phyloP scores from a whole-genome alignment of 345 rosid genomes.

The Syzygium aromaticum region DNA sequence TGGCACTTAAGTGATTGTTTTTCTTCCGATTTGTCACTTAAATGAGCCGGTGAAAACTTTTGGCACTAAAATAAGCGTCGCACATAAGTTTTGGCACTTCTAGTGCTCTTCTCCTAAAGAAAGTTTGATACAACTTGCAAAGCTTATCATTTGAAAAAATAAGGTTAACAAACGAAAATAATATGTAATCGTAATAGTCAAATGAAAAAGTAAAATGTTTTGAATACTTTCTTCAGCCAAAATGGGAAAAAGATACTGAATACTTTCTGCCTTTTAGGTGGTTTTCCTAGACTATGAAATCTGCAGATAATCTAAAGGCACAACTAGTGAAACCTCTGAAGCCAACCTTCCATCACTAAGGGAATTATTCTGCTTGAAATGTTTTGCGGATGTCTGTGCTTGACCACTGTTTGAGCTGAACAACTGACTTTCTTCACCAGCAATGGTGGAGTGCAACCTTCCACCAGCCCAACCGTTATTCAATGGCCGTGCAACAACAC shows the following conservation, averaged over 20 bases:
- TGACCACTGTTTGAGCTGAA: conserved; percentile 47
- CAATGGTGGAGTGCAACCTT: conserved; percentile 70
- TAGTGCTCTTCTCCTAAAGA: too few species aligned
- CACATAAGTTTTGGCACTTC: too few species aligned
- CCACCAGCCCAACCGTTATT: conserved; percentile 97
- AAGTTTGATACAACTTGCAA: neutral
- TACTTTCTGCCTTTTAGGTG: neutral
- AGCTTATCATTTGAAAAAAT: neutral
- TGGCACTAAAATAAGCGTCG: too few species aligned
- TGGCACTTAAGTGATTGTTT: too few species aligned
- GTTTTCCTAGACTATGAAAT: neutral
- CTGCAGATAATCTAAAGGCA: neutral
- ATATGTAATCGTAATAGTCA: neutral
- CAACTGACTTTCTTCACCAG: conserved; percentile 67
- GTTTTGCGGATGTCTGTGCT: neutral
- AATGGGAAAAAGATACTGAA: neutral
- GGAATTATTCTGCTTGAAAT: neutral
- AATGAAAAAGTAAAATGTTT: neutral
- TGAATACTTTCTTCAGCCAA: neutral
- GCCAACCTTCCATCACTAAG: neutral
- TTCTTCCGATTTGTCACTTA: too few species aligned
- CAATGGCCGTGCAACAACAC: conserved; percentile 28
- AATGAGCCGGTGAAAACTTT: too few species aligned
- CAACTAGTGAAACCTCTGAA: neutral
- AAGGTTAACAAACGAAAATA: neutral